Base-by-base conservation (phyloP, 768 basidiomycete species). In the Mycena sanguinolenta region DNA sequence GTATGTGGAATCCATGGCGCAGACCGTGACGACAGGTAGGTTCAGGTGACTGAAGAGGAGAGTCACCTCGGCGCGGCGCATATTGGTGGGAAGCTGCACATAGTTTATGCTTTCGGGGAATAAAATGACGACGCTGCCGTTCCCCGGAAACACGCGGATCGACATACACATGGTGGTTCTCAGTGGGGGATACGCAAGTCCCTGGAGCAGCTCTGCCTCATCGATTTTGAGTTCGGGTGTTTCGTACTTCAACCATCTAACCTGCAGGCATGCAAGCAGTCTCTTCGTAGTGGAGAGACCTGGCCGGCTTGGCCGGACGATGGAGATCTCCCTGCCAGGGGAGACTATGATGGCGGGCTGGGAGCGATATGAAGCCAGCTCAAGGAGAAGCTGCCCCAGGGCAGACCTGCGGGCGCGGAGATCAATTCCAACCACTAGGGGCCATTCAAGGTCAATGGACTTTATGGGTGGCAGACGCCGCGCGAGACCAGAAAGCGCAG, bases 261-360 rank as follows among this genome's bases (percentile, higher is more conserved):
- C 27, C 0, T 16, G 10, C n/a, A n/a, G n/a, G n/a, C n/a, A n/a
- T n/a, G n/a, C n/a, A n/a, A 30, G 25, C 34, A 57, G 32, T 6
- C 36, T 38, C 28, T 30, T 46, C 36, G 14, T 14, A 27, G 39
- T n/a, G 12, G 1, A 55, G 2, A 19, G 21, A 7, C 8, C 14
- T 38, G 69, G 55, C n/a, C 44, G 60, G n/a, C 17, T 32, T 6
- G 69, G 69, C 16, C 69, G 69, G n/a, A 59, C 58, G 32, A 70
- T 55, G 12, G 50, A 65, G 10, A 65, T n/a, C n/a, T n/a, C n/a
- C n/a, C n/a, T n/a, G n/a, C 50, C 0, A 7, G 63, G 63, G 17
- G 63, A 70, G n/a, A 70, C 39, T 27, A 21, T 49, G 12, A 65
- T 28, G 17, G 34, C 32, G 12, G 69, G 63, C 2, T 63, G 69